Percentiles rank a stretch among this genome's conserved stretches.
Conservation (phyloP, 2,329 filamentous ascomycete genomes). For the Fusarium xyrophilum region DNA sequence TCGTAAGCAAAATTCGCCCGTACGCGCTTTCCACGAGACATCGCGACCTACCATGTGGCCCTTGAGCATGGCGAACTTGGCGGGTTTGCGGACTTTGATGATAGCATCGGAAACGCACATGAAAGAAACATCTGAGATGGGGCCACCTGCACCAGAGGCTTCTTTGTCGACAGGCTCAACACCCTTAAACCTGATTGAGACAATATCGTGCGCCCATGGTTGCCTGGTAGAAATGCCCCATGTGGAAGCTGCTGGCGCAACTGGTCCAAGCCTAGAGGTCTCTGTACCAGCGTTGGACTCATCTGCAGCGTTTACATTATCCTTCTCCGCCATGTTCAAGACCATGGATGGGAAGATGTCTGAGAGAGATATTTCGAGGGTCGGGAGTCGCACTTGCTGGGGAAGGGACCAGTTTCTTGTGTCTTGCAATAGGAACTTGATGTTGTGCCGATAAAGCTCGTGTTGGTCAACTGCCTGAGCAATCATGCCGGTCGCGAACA, state of each 20-base stretch:
- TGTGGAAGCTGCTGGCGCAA: slow-evolving; percentile 33
- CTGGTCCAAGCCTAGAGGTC: slow-evolving; percentile 33
- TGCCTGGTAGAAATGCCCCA: slow-evolving; percentile 39
- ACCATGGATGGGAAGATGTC: slow-evolving; percentile 52
- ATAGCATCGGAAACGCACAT: slow-evolving; percentile 59
- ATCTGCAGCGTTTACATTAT: slow-evolving; percentile 3
- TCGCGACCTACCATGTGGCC: slow-evolving; percentile 62
- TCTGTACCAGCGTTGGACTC: slow-evolving; percentile 9
- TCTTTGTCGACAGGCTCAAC: slow-evolving; percentile 43
- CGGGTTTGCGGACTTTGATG: slow-evolving; percentile 60
- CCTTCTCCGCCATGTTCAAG: slow-evolving; percentile 33
- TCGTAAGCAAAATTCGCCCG: slow-evolving; percentile 69
- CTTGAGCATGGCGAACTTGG: slow-evolving; percentile 62
- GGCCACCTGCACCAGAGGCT: slow-evolving; percentile 15
- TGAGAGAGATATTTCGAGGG: slow-evolving; percentile 57
- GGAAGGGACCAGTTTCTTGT: slow-evolving; percentile 50
- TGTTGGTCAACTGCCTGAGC: slow-evolving; percentile 58
- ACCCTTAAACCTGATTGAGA: slow-evolving; percentile 64
- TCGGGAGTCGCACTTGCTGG: slow-evolving; percentile 55
- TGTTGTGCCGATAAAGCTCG: slow-evolving; percentile 54
- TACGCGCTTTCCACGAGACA: slow-evolving; percentile 65
- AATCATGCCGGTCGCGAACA: slow-evolving; percentile 60
- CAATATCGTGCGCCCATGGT: slow-evolving; percentile 65
- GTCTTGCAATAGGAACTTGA: slow-evolving; percentile 50
- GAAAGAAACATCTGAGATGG: slow-evolving; percentile 36